A percentile compares a stretch with the other conserved stretches of the same genome.
Conservation (phyloP, 768 basidiomycete genomes). For the Russula brevipes region DNA sequence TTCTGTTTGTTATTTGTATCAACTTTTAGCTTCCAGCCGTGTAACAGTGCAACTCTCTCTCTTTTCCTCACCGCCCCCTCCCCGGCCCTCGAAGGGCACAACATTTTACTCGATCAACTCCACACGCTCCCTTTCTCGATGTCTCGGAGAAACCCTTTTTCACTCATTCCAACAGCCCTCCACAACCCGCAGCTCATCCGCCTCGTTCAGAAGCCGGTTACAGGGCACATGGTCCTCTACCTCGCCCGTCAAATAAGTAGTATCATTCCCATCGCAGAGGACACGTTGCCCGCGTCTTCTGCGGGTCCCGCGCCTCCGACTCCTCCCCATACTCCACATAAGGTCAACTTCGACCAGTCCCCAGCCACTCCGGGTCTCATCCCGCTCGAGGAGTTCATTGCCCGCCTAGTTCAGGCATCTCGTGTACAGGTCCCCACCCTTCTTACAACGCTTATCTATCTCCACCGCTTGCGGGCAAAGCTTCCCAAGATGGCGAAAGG, state of each 20-base stretch:
- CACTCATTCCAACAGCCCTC: conserved; percentile 66
- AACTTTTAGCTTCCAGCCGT: neutral
- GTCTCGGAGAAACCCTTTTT: conserved; percentile 62
- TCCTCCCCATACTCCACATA: conserved; percentile 64
- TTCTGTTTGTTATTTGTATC: conserved; percentile 19
- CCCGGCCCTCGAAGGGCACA: conserved; percentile 36
- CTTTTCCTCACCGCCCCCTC: conserved; percentile 26
- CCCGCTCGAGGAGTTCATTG: conserved; percentile 79
- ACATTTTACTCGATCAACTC: conserved; percentile 32
- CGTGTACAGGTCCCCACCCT: conserved; percentile 90
- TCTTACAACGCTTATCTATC: conserved; percentile 85
- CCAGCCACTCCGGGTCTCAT: conserved; percentile 42
- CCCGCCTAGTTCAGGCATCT: conserved; percentile 68
- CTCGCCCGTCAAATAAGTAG: conserved; percentile 73
- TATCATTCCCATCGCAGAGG: conserved; percentile 67
- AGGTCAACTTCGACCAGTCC: conserved; percentile 35
- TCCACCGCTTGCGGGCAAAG: conserved; percentile 78
- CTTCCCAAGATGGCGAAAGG: conserved; percentile 83
- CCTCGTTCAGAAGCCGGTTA: conserved; percentile 72
- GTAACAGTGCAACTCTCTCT: conserved; percentile 25
- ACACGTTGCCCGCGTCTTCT: conserved; percentile 31
- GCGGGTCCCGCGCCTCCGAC: conserved; percentile 45
- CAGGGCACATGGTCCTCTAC: conserved; percentile 80
- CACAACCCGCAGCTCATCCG: conserved; percentile 80
- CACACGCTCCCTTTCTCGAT: conserved; percentile 37